Percentiles rank a stretch among this genome's conserved stretches.
Conservation (phyloP, 1,284 basidiomycete genomes). For the Boletus sp. region DNA sequence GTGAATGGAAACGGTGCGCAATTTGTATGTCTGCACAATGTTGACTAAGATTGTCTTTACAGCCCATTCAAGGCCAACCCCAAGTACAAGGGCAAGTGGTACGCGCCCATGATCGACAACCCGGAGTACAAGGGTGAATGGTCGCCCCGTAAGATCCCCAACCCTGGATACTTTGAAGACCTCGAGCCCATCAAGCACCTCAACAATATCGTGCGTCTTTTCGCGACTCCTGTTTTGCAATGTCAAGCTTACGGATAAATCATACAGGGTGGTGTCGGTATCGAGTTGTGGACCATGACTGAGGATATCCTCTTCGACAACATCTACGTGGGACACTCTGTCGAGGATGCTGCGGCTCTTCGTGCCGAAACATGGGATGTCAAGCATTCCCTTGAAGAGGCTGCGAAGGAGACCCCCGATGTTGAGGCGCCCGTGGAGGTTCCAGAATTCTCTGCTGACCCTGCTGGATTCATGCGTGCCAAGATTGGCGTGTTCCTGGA, state of each 20-base stretch:
- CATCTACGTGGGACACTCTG: slow-evolving; percentile 91
- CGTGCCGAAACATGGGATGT: slow-evolving; percentile 85
- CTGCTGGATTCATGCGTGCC: slow-evolving; percentile 77
- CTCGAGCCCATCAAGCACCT: slow-evolving; percentile 82
- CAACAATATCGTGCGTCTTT: slow-evolving; percentile 69
- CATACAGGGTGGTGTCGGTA: slow-evolving; percentile 88
- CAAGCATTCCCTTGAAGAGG: slow-evolving; percentile 74
- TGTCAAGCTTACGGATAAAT: slow-evolving; percentile 16
- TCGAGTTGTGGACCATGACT: slow-evolving; percentile 99
- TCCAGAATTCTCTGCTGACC: slow-evolving; percentile 70
- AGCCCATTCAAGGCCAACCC: slow-evolving; percentile 92
- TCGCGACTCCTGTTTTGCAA: not conserved
- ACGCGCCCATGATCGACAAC: slow-evolving; percentile 92
- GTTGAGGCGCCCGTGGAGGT: slow-evolving; percentile 53
- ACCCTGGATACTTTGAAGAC: slow-evolving; percentile 95
- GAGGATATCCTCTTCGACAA: slow-evolving; percentile 97
- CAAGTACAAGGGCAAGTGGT: slow-evolving; percentile 96
- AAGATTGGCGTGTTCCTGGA: slow-evolving; percentile 78
- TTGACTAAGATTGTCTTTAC: slow-evolving; percentile 9
- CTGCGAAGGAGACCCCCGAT: slow-evolving; percentile 48
- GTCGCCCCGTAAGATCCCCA: slow-evolving; percentile 90
- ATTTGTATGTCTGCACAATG: not conserved
- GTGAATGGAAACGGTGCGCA: slow-evolving; percentile 81
- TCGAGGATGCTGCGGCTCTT: slow-evolving; percentile 79
- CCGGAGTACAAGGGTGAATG: slow-evolving; percentile 97